Percentiles rank a stretch among this genome's conserved stretches.
Evolutionary conservation across 441 rosid species (phyloP).

Genomic region (Adansonia madagascariensis): DNA sequence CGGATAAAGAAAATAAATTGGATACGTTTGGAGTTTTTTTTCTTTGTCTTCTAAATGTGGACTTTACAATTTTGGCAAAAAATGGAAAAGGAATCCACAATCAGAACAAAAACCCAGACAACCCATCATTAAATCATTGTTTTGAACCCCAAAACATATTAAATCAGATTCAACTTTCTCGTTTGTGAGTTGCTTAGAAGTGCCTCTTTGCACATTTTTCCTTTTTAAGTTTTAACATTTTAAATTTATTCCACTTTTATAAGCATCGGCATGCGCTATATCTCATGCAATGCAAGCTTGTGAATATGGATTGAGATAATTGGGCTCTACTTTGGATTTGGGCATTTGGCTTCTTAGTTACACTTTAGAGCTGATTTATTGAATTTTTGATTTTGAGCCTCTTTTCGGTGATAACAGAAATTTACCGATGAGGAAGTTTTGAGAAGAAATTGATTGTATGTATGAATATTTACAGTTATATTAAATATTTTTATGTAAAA

Average conservation of each 20-base stretch:
- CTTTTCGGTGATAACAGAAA: background rate
- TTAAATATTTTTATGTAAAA: background rate
- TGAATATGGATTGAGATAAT: background rate
- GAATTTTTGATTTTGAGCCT: background rate
- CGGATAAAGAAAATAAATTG: background rate
- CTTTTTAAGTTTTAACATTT: background rate
- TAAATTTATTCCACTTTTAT: background rate
- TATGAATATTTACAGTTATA: background rate
- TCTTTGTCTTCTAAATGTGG: background rate
- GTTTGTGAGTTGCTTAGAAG: background rate
- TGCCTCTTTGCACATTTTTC: background rate
- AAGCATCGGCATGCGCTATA: background rate
- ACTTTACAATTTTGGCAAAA: background rate
- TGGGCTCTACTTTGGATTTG: background rate
- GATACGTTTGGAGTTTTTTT: background rate
- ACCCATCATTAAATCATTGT: background rate
- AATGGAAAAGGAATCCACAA: background rate
- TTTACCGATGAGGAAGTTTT: background rate
- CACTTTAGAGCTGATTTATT: background rate
- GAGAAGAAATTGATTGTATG: constrained; percentile 1
- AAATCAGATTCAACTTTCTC: background rate
- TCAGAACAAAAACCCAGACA: background rate
- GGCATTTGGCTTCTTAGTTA: background rate
- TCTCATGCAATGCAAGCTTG: background rate
- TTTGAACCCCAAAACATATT: background rate